phyloP scores from a whole-genome alignment of 306 rosid genomes.

The Cucurbita moschata region DNA sequence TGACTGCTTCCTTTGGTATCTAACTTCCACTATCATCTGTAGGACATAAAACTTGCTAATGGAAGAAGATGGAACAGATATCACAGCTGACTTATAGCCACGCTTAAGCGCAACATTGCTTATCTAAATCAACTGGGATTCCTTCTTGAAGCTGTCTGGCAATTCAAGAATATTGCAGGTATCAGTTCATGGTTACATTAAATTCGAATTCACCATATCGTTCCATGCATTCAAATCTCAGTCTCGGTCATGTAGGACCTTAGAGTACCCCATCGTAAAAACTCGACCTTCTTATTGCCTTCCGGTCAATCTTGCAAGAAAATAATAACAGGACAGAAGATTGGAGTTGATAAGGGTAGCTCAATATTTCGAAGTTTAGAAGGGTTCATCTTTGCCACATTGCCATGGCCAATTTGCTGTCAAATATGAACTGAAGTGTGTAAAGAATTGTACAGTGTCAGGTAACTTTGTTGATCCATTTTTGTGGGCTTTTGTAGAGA shows the following conservation, averaged over 20 bases:
- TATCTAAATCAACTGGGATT: constrained; percentile 3
- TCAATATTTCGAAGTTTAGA: background rate
- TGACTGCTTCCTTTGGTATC: background rate
- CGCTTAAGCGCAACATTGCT: constrained; percentile 19
- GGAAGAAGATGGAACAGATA: constrained; percentile 13
- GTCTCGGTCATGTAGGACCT: constrained; percentile 6
- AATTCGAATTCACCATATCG: constrained; percentile 39
- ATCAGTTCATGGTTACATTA: constrained; percentile 49
- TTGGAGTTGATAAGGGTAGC: constrained; percentile 1
- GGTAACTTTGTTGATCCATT: background rate
- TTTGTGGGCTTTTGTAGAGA: background rate
- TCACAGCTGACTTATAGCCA: background rate
- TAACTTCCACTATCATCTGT: background rate
- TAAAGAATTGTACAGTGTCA: background rate
- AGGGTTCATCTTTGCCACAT: background rate
- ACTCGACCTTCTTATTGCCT: constrained; percentile 10
- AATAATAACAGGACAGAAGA: constrained; percentile 10
- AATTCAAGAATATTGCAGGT: constrained; percentile 35
- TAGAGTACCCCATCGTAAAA: constrained; percentile 13
- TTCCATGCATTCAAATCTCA: constrained; percentile 7
- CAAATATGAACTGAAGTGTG: background rate
- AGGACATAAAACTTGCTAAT: constrained; percentile 3
- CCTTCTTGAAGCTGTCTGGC: constrained; percentile 27
- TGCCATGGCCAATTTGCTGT: background rate
- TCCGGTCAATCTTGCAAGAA: constrained; percentile 19